Evolutionary conservation across 805 yeast species (phyloP).

Genomic region (Phaffomyces thermotolerans): DNA sequence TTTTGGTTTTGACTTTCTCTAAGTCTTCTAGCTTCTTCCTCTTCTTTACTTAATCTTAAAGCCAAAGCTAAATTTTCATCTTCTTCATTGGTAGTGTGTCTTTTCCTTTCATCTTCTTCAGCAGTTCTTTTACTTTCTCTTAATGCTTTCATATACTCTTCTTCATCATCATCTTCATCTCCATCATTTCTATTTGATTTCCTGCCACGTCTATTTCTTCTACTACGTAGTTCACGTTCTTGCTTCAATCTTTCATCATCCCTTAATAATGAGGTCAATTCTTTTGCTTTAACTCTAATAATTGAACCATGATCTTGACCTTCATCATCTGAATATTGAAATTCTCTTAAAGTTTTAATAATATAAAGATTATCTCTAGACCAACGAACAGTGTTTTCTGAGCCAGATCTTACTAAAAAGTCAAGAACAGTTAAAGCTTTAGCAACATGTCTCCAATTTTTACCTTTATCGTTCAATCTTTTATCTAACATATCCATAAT

Average conservation of each 20-base stretch:
- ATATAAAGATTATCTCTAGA: conserved; percentile 81
- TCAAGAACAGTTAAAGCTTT: conserved; percentile 87
- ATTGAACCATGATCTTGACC: conserved; percentile 85
- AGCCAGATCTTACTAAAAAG: conserved; percentile 76
- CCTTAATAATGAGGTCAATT: conserved; percentile 66
- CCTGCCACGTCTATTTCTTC: conserved; percentile 30
- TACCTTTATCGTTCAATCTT: conserved; percentile 90
- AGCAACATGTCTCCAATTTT: conserved; percentile 94
- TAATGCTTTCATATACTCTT: conserved; percentile 71
- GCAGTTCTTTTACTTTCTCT: conserved; percentile 78
- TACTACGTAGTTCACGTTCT: conserved; percentile 47
- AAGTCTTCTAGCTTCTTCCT: conserved; percentile 58
- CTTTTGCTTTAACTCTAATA: conserved; percentile 85
- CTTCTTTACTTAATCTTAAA: conserved; percentile 64
- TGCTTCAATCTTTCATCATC: conserved; percentile 75
- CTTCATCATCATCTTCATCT: conserved; percentile 42
- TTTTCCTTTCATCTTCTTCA: conserved; percentile 66
- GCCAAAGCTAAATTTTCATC: conserved; percentile 60
- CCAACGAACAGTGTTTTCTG: conserved; percentile 89
- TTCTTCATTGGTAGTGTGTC: conserved; percentile 34
- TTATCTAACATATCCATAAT: conserved; percentile 92
- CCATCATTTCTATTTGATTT: conserved; percentile 24
- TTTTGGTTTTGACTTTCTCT: conserved; percentile 37
- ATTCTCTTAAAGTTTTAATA: conserved; percentile 85
- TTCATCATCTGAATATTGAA: conserved; percentile 69